These are phyloP conservation scores for Phaeodactylum tricornutum DNA, from an alignment of 108 stramenopile genomes.

Conservation along the genomic window DNA sequence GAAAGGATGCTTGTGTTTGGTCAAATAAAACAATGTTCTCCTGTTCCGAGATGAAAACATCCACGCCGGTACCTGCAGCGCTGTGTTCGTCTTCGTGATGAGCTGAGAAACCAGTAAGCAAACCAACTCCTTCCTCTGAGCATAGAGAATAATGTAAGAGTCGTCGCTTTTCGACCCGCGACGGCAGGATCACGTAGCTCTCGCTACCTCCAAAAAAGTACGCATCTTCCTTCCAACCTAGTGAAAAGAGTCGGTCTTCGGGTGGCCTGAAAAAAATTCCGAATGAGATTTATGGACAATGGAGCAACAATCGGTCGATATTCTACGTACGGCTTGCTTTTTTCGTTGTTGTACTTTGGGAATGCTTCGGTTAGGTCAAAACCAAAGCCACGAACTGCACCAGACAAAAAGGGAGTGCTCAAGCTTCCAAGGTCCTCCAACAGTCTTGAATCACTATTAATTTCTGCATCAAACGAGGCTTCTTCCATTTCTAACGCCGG, in stretches of 20 bases:
- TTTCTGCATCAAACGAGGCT: slow-evolving; percentile 14
- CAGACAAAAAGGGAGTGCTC: slow-evolving; percentile 39
- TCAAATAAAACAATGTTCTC: neutral
- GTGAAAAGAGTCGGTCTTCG: slow-evolving; percentile 26
- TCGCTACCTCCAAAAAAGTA: slow-evolving; percentile 55
- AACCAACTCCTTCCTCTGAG: neutral
- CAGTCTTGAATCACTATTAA: slow-evolving; percentile 50
- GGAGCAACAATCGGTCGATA: neutral
- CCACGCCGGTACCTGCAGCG: neutral
- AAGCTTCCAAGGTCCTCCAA: slow-evolving; percentile 33
- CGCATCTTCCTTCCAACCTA: slow-evolving; percentile 45
- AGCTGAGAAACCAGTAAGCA: no score
- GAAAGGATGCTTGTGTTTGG: neutral
- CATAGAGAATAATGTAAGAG: neutral
- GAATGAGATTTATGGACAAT: neutral
- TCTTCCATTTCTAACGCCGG: slow-evolving; percentile 5
- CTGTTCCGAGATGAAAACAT: neutral
- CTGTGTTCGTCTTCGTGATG: neutral
- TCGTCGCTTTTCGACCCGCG: slow-evolving; percentile 23
- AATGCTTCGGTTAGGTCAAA: slow-evolving; percentile 21
- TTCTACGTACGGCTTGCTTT: slow-evolving; percentile 21
- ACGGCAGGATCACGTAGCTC: slow-evolving; percentile 32
- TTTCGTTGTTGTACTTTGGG: slow-evolving; percentile 17
- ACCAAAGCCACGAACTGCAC: slow-evolving; percentile 60
- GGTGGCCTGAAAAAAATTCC: neutral